phyloP scores from a whole-genome alignment of 2,329 filamentous ascomycete genomes.

The Botrytis byssoidea region DNA sequence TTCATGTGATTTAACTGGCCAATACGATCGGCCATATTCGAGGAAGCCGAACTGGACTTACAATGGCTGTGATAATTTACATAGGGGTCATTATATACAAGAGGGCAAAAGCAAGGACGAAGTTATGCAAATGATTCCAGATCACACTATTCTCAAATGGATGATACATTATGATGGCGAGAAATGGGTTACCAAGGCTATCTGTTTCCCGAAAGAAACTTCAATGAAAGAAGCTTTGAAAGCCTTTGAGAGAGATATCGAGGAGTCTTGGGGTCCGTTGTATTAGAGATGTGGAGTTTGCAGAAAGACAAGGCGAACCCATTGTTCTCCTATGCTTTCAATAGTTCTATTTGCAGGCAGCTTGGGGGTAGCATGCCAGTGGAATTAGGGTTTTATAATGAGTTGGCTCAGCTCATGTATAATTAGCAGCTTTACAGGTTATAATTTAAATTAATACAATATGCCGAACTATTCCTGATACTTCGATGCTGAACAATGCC shows the following conservation, averaged over 20 bases:
- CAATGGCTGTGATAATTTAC: not conserved
- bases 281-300: not conserved
- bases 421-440: not conserved
- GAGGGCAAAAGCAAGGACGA: not conserved
- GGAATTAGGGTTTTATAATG: not conserved
- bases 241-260: not conserved
- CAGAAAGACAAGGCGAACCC: too few relatives aligned
- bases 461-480: not conserved
- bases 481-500: not conserved
- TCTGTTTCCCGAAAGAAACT: not conserved
- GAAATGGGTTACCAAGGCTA: not conserved
- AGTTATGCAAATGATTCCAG: not conserved
- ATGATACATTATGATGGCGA: not conserved
- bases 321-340: not conserved
- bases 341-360: not conserved
- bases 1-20: too few relatives aligned
- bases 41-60: not conserved
- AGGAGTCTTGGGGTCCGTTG: not conserved
- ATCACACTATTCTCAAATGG: not conserved
- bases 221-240: not conserved
- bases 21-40: not conserved
- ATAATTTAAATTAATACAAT: not conserved
- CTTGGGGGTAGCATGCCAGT: not conserved
- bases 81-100: not conserved
- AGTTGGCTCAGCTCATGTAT: not conserved